Conservation (phyloP, 495 filamentous ascomycete species). For the Xylaria flabelliformis region DNA sequence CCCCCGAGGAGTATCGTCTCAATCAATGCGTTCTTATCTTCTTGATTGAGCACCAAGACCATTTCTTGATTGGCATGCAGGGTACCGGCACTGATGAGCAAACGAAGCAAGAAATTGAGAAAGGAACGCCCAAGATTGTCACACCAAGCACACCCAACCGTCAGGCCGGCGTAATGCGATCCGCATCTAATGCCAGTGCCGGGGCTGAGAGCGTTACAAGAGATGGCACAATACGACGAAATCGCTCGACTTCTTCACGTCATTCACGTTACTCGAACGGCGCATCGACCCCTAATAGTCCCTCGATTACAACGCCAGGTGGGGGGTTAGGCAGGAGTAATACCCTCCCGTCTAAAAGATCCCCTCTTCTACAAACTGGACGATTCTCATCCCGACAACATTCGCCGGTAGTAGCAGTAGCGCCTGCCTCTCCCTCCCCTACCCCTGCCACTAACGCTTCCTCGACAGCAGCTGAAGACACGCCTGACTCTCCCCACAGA, state of each 20-base stretch:
- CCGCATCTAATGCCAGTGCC: constrained; percentile 85
- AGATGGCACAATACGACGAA: constrained; percentile 77
- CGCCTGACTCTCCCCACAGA: constrained; percentile 25
- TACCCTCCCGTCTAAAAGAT: constrained; percentile 92
- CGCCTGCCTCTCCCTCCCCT: constrained; percentile 38
- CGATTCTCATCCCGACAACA: constrained; percentile 60
- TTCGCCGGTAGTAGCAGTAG: constrained; percentile 35
- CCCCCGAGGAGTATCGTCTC: constrained; percentile 87
- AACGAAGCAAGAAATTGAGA: constrained; percentile 83
- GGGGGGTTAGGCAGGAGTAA: constrained; percentile 88
- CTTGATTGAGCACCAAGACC: constrained; percentile 94
- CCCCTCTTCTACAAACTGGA: constrained; percentile 68
- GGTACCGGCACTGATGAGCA: constrained; percentile 88
- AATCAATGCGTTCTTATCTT: constrained; percentile 98
- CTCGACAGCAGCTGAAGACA: constrained; percentile 39
- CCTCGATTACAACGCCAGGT: constrained; percentile 57
- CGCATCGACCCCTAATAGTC: constrained; percentile 73
- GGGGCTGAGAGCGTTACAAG: constrained; percentile 85
- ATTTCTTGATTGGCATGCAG: constrained; percentile 92
- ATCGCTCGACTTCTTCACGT: constrained; percentile 71
- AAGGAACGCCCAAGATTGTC: constrained; percentile 62
- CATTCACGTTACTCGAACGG: constrained; percentile 65
- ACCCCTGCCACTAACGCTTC: constrained; percentile 41
- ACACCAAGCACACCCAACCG: constrained; percentile 61
- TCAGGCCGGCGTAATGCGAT: constrained; percentile 66